Evolutionary conservation across 345 rosid genomes (phyloP), one percentile per base, ranked within the genome.

Genomic region (Eucalyptus melliodora): DNA sequence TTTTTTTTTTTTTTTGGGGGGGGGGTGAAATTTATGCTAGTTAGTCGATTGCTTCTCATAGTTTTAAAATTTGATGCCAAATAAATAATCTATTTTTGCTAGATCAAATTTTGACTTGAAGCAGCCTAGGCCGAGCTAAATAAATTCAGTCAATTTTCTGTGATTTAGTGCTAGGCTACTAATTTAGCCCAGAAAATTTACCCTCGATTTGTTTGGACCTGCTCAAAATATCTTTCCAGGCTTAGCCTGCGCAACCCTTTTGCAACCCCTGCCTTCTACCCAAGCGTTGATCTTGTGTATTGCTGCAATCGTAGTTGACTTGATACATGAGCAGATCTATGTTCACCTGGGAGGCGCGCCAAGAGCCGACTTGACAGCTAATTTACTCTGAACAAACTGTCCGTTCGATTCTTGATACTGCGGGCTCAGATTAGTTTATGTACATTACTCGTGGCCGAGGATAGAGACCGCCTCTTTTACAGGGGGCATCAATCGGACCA

Each of bases 1-100:
- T 0, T 24, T 6, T 1, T 51, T 6, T 51, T 51, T 2, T 16
- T 50, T 16, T 0, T 1, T 50, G 1, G 7, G 8, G 55, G 0
- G 23, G 9, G 56, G 10, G 24, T 19, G 16, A 0, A 60, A 60
- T 26, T 59, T 59, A 59, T 59, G 30, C 27, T 59, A 59, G 1
- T 23, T 59, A 24, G 13, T 59, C 1, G 7, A 59, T 23, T 24
- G 6, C 65, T 59, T 59, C 2, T 59, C 65, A 14, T 59, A n/a
- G 19, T 37, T 65, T 0, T 65, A n/a, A 65, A 14, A 30, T n/a
- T n/a, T 65, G 77, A 16, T n/a, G n/a, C 16, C 16, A 65, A n/a
- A n/a, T n/a, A n/a, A 65, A 65, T 2, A 7, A 14, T 65, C 19
- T n/a, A 5, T n/a, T n/a, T 65, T 65, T 65, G 1, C 31, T 65